A percentile compares a stretch with the other conserved stretches of the same genome.
These are phyloP conservation scores for Fragaria vesca DNA, from an alignment of 306 rosid species.

Conservation along the genomic window DNA sequence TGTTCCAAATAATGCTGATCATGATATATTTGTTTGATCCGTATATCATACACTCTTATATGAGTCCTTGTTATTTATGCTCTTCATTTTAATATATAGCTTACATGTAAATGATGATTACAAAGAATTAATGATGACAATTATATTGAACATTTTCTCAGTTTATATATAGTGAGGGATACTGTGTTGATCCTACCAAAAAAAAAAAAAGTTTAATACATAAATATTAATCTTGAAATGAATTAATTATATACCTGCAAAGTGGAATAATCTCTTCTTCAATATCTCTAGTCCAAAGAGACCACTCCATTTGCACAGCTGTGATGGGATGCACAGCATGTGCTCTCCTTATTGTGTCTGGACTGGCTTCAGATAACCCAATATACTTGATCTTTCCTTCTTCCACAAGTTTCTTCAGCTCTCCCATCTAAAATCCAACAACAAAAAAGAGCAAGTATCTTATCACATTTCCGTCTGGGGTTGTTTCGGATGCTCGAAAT, in stretches of 20 bases:
- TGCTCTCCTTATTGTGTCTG: conserved; percentile 75
- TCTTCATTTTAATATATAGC: too few species aligned
- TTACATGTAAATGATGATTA: too few species aligned
- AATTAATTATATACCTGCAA: conserved; percentile 46
- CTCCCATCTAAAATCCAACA: conserved; percentile 49
- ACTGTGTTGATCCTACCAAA: too few species aligned
- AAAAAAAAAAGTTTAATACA: too few species aligned
- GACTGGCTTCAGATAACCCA: conserved; percentile 76
- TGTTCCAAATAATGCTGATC: too few species aligned
- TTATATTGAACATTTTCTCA: too few species aligned
- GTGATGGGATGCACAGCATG: conserved; percentile 81
- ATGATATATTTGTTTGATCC: too few species aligned
- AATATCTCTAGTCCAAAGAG: conserved; percentile 77
- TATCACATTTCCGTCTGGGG: too few species aligned
- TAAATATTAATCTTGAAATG: not conserved
- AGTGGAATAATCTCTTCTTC: conserved; percentile 70
- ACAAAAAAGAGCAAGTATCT: not conserved
- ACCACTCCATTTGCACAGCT: conserved; percentile 78
- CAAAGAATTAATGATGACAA: too few species aligned
- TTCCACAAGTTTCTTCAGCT: conserved; percentile 73
- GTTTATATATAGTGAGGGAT: too few species aligned
- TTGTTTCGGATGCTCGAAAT: not conserved
- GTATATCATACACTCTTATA: too few species aligned
- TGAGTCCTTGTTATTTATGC: too few species aligned
- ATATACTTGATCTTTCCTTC: conserved; percentile 75